Base-by-base conservation (phyloP, 371 early-diverging fungal genomes). In the Mortierella sp. region DNA sequence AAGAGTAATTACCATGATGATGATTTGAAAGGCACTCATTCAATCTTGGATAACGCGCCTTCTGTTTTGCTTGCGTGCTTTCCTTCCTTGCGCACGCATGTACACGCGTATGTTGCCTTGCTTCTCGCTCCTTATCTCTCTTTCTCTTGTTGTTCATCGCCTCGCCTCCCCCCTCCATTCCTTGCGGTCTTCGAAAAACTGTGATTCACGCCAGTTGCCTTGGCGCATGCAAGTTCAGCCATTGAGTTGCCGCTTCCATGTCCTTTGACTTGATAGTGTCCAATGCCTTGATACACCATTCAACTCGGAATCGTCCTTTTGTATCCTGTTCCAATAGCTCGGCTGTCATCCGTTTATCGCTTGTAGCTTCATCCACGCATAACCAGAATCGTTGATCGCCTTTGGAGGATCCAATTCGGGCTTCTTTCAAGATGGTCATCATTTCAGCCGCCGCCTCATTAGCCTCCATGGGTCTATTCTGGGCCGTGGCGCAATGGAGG, bases 221-320 rank as follows among this genome's bases (percentile, higher is more conserved):
- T 34, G 90, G 88, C 22, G 89, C 89, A 66, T 89, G 86, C 43
- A 54, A 53, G 22, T 79, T 78, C 24, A 94, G 70, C 92, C 92
- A 92, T 29, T 76, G 48, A 49, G 65, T 61, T 1, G 91, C 91
- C 31, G 72, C 70, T 29, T 84, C 84, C 22, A 82, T 55, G 62
- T 91, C 88, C 37, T 37, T 13, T 5, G 74, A 47, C 25, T 60
- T 56, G 27, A 81, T 74, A 43, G 77, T 80, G 53, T 86, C 82
- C 45, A 94, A 47, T 9, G 90, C 92, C 61, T 88, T 88, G 24
- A 91, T 79, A 61, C 91, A 88, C 91, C 92, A 94, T 10, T 82
- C 88, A 14, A 89, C 60, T 14, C 80, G 74, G 69, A 83, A 92
- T 22, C 71, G 64, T 0, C 67, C 79, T 8, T 57, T 67, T 9